Evolutionary conservation across 257 asterid species (phyloP), one percentile per base, ranked within the genome.

Genomic region (Avicennia marina): DNA sequence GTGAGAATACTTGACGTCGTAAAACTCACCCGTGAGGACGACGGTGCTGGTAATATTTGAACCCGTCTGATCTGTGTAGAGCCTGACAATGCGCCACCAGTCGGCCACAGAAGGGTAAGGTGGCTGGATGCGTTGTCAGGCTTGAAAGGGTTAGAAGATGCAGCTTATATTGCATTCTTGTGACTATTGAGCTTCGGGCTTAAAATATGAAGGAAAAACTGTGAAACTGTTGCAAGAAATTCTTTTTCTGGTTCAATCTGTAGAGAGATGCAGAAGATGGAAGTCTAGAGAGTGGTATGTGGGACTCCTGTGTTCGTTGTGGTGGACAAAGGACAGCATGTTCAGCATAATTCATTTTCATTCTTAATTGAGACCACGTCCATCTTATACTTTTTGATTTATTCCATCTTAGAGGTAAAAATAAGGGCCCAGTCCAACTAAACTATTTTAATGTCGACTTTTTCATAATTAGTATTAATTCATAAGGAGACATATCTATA

Each of bases 1-100:
- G 9, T 86, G 83, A 11, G 95, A 83, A 70, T 80, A 86, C 7
- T 22, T 59, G 46, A 7, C 19, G 56, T 87, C 94, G 38, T 42
- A 65, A 31, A 63, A 87, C 56, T 87, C 84, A 34, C 82, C 78
- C 1, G 85, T 53, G 22, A 84, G 68, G 21, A 25, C 38, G 19
- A 87, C 24, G 31, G 53, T 29, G 11, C 20, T 32, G 6, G 94
- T 75, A 25, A 87, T 57, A 54, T 77, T 81, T 0, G 86, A 66
- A 1, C 78, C 74, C 0, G 89, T 87, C 62, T 84, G 96, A 46
- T 87, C 94, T 6, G 87, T 67, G 79, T 87, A 87, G 22, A 81
- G 81, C 29, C 52, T 63, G 46, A 84, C 66, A 7, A 81, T 78
- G 10, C 67, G 75, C 96, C 96, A 87, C 96, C 96, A 87, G 36